phyloP scores from a whole-genome alignment of 2,329 filamentous ascomycete species.

The Teratosphaeria gauchensis region DNA sequence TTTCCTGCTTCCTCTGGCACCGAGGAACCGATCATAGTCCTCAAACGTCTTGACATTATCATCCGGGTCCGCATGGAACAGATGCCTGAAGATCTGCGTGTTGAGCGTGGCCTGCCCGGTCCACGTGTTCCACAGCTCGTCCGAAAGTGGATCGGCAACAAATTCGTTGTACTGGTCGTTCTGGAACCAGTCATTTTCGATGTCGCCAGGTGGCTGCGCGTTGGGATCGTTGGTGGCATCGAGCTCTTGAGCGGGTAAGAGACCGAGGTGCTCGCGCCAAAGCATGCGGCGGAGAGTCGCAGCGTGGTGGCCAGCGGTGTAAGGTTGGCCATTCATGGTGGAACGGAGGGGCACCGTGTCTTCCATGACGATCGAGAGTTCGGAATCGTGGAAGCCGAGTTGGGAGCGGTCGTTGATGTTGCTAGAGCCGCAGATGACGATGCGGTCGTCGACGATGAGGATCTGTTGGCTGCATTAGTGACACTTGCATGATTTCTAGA shows the following conservation, averaged over 20 bases:
- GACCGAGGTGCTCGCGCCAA: slow-evolving; percentile 83
- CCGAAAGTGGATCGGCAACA: slow-evolving; percentile 50
- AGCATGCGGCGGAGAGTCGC: slow-evolving; percentile 70
- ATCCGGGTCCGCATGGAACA: slow-evolving; percentile 85
- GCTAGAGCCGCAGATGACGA: slow-evolving; percentile 57
- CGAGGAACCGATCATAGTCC: slow-evolving; percentile 76
- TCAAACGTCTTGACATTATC: slow-evolving; percentile 81
- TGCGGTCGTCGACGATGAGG: slow-evolving; percentile 76
- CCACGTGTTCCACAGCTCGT: slow-evolving; percentile 56
- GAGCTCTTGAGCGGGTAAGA: slow-evolving; percentile 62
- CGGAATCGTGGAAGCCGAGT: slow-evolving; percentile 79
- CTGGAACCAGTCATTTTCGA: slow-evolving; percentile 65
- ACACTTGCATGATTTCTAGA: background rate
- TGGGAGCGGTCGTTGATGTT: slow-evolving; percentile 91
- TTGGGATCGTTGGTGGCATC: slow-evolving; percentile 61
- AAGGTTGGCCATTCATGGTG: slow-evolving; percentile 69
- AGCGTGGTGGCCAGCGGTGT: slow-evolving; percentile 70
- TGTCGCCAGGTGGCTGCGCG: slow-evolving; percentile 62
- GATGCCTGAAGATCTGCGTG: slow-evolving; percentile 63
- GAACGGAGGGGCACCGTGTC: slow-evolving; percentile 63
- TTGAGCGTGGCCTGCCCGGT: slow-evolving; percentile 58
- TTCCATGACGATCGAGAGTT: slow-evolving; percentile 82
- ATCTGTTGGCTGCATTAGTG: slow-evolving; percentile 22
- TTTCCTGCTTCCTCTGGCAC: slow-evolving; percentile 49
- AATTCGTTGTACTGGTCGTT: slow-evolving; percentile 53